Percentiles rank a stretch among this genome's conserved stretches.
Evolutionary conservation across 2,329 filamentous ascomycete species (phyloP).

Genomic region (Sarocladium kiliense): DNA sequence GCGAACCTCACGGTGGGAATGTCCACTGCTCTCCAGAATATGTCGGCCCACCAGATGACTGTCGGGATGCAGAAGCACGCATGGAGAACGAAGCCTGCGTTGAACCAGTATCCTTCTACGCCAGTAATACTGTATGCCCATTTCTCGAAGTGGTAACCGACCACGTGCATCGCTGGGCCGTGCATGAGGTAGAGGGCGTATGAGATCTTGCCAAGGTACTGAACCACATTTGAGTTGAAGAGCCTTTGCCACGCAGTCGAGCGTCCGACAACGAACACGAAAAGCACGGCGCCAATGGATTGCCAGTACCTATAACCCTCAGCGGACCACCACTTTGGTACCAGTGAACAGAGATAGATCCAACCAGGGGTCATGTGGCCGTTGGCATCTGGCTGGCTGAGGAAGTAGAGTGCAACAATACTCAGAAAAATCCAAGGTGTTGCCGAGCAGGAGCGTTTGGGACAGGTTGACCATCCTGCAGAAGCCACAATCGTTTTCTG

Average conservation of each 20-base stretch:
- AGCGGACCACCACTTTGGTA: constrained; percentile 43
- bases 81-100: constrained; percentile 40
- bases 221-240: constrained; percentile 43
- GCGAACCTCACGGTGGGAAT: constrained; percentile 51
- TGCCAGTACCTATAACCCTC: constrained; percentile 53
- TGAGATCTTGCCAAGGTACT: constrained; percentile 56
- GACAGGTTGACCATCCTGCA: constrained; percentile 14
- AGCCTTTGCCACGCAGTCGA: constrained; percentile 41
- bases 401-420: constrained; percentile 47
- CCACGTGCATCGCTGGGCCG: constrained; percentile 47
- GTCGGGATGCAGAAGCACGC: constrained; percentile 43
- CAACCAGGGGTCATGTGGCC: constrained; percentile 48
- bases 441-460: constrained; percentile 12
- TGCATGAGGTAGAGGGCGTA: constrained; percentile 60
- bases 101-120: constrained; percentile 38
- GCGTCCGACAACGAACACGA: constrained; percentile 45
- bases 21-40: constrained; percentile 53
- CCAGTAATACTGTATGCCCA: constrained; percentile 44
- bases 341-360: constrained; percentile 39
- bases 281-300: constrained; percentile 44
- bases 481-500: constrained; percentile 7
- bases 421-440: constrained; percentile 37
- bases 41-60: constrained; percentile 49
- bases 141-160: constrained; percentile 47
- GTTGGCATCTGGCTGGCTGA: constrained; percentile 31